Base-by-base conservation (phyloP, 129 eudicot species). In the Arctium minus region DNA sequence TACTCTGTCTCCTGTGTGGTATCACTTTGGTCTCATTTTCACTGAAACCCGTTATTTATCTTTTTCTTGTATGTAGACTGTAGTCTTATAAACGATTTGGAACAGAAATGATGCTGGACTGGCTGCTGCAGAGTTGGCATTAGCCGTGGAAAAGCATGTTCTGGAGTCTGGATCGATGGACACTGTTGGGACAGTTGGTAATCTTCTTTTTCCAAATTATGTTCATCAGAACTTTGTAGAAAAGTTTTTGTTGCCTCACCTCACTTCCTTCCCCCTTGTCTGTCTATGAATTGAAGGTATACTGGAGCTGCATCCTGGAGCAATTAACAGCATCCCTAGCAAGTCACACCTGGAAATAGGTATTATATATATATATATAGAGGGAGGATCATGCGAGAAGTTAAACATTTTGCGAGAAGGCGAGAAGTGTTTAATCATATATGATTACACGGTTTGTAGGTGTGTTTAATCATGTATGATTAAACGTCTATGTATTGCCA, bases 151-250 rank as follows among this genome's bases (percentile, higher is more conserved):
- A 84, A 90, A 96, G 70, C 98, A 93, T 87, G 99, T 91, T 22
- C 80, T 96, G 48, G 95, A 88, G 64, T 91, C 97, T 81, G 95
- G 97, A 84, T 96, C 98, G n/a, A 75, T 91, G 40, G 99, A 96
- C 88, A 96, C 99, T 79, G 99, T 96, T 35, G 98, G 99, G 32
- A 96, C 99, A 4, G 94, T 96, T 72, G 99, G 99, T 96, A 89
- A 88, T 9, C 40, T n/a, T 36, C 48, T 35, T 74, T 72, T 70
- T 29, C 29, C 69, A 44, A 1, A 79, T 70, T 37, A 65, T 37
- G 27, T 22, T 22, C 27, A 22, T 22, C 27, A 22, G 27, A 22
- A 22, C 27, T 22, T 22, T 22, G 27, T 22, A 22, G 6, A 37
- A 37, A 37, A 37, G 36, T 33, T 33, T 33, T 33, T 33, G 36